Evolutionary conservation across 2,329 filamentous ascomycete species (phyloP), one percentile per base, ranked within the genome.

Genomic region (Apiospora hydei): DNA sequence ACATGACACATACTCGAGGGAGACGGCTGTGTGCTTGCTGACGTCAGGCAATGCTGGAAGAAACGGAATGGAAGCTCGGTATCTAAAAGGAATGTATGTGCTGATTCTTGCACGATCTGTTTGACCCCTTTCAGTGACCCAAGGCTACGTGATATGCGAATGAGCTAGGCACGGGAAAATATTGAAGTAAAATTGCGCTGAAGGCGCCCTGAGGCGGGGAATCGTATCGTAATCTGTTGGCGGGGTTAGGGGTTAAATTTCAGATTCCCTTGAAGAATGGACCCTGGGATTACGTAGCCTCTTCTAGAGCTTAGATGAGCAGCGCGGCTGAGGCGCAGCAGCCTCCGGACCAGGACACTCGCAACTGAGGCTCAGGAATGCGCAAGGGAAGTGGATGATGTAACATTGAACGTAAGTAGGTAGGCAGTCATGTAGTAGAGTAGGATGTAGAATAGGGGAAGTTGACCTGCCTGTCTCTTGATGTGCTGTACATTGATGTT

Each of bases 181-280:
- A 41, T 41, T n/a, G 57, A 41, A 64, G 26, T 64, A 64, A 64
- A 64, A 64, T 64, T 64, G 34, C 57, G 41, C 30, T 64, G 57
- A 41, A 30, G 24, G 57, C 57, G 57, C 34, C 57, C 57, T 64
- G 57, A 24, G 57, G 57, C 57, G 57, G 57, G 34, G 46, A 49
- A 49, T 49, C 46, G 46, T 49, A 49, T 49, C 46, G 57, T 21
- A 64, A 18, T 46, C 14, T 21, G n/a, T 64, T 64, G 57, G 57
- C 30, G 57, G 57, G 57, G 57, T 64, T 64, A 64, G 57, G 57
- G 57, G 57, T 64, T 64, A 64, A 64, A 64, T 64, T 64, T 41
- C 57, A 64, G 57, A 64, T 64, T 34, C 18, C 34, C 57, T 21
- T 64, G 53, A 64, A 41, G 57, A 64, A 64, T 64, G 57, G 57